phyloP scores from a whole-genome alignment of 1,139 yeast genomes.

The Candida tropicalis region DNA sequence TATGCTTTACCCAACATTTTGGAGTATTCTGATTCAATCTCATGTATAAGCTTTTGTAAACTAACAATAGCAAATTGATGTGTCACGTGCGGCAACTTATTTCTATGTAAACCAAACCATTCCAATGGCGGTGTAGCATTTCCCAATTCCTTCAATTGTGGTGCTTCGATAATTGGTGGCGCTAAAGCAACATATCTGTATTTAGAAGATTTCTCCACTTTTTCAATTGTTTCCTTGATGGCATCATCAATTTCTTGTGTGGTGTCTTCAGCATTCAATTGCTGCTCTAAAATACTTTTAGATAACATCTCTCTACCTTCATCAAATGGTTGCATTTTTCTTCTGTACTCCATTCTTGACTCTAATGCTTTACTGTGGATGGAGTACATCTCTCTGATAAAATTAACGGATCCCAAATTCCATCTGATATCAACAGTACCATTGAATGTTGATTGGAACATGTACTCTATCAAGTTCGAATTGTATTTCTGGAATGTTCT shows the following conservation, averaged over 20 bases:
- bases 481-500: constrained; percentile 62
- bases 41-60: constrained; percentile 71
- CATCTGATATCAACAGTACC: constrained; percentile 90
- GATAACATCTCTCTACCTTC: constrained; percentile 13
- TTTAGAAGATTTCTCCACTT: constrained; percentile 62
- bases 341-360: constrained; percentile 38
- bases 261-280: constrained; percentile 28
- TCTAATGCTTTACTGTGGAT: constrained; percentile 57
- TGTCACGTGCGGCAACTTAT: constrained; percentile 80
- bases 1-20: constrained; percentile 46
- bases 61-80: constrained; percentile 78
- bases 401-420: constrained; percentile 92
- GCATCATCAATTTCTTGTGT: constrained; percentile 45
- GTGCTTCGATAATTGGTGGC: constrained; percentile 84
- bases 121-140: constrained; percentile 97
- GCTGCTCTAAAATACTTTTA: constrained; percentile 18
- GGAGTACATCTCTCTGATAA: constrained; percentile 82
- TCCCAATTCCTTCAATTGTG: constrained; percentile 87
- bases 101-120: constrained; percentile 94
- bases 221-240: constrained; percentile 61
- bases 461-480: constrained; percentile 59
- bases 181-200: constrained; percentile 65
- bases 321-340: constrained; percentile 17
- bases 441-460: constrained; percentile 73
- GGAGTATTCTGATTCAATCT: constrained; percentile 56